Evolutionary conservation across 2,329 filamentous ascomycete species (phyloP), one percentile per base, ranked within the genome.

Genomic region (Penicillium vulpinum): DNA sequence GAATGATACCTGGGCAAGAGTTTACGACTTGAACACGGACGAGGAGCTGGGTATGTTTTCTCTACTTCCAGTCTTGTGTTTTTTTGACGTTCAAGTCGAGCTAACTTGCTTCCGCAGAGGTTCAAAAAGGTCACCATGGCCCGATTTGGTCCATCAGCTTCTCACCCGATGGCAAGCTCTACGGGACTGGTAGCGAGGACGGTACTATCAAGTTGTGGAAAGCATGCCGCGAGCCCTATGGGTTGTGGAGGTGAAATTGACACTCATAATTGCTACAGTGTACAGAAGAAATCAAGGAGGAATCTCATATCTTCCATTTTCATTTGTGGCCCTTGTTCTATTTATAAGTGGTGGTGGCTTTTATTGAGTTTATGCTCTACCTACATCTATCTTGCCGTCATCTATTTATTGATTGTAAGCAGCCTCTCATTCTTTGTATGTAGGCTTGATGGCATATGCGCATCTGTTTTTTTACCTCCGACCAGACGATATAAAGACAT

Each of bases 91-190:
- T 24, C 15, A 5, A 26, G 6, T 40, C 10, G 1, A 28, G 22
- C 59, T 66, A 58, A 66, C 40, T 16, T 39, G 31, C 36, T 21
- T 48, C 11, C 29, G 18, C 60, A 88, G 94, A 97, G 73, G 88
- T 93, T 13, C 91, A 96, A 78, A 97, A 97, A 77, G 94, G 94
- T 24, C 94, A 99, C 67, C 94, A 99, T 70, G 94, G 94, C 2
- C 93, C 93, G 1, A 94, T 99, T 60, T 99, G 94, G 94, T 96
- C 92, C 6, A 87, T 95, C 58, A 88, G 89, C 55, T 99, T 96
- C 75, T 94, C 92, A 0, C 94, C 94, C 0, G 94, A 99, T 70
- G 92, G 92, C 45, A 97, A 96, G 72, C 80, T 99, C 8, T 99
- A 97, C 71, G 94, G 92, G 1, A 99, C 94, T 1, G 94, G 91